Evolutionary conservation across 345 rosid genomes (phyloP), one percentile per base, ranked within the genome.

Genomic region (Erodium maritimum): DNA sequence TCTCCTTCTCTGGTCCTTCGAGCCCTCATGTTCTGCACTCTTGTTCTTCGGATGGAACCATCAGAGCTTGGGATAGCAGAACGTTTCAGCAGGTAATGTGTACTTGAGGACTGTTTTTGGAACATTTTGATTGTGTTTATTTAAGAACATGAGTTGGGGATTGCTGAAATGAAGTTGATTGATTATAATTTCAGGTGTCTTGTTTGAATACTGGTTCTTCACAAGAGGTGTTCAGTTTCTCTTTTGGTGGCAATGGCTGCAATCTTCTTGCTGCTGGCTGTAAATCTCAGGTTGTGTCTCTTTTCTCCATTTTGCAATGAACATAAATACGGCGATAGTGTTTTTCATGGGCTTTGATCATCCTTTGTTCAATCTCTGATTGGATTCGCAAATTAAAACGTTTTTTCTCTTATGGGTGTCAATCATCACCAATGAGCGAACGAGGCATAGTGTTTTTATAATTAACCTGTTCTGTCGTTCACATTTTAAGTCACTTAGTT

Each of bases 51-150:
- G 99, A 93, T 64, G 94, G 95, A 0, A 85, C 91, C 56, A 65
- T 89, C 34, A 71, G 89, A 69, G 89, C 90, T 61, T 89, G 97
- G 99, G 99, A 93, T 72, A 79, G 90, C 12, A 71, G 97, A 62
- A 76, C 68, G 58, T 83, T 86, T 29, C 85, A 78, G n/a, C 84
- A 89, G 86, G 99, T 84, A n/a, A n/a, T n/a, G n/a, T n/a, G n/a
- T n/a, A n/a, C n/a, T n/a, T n/a, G n/a, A n/a, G n/a, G n/a, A n/a
- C n/a, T n/a, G n/a, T n/a, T n/a, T n/a, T n/a, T n/a, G n/a, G n/a
- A n/a, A n/a, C n/a, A n/a, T n/a, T n/a, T n/a, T n/a, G n/a, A n/a
- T n/a, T n/a, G n/a, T n/a, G n/a, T n/a, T n/a, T n/a, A n/a, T n/a
- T 12, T 50, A 50, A 50, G 53, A 51, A 17, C 54, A 17, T 0